Percentiles rank a stretch among this genome's conserved stretches.
These are phyloP conservation scores for Pleurozium schreberi DNA, from an alignment of 225 moss, liverwort and hornwort genomes.

Conservation along the genomic window DNA sequence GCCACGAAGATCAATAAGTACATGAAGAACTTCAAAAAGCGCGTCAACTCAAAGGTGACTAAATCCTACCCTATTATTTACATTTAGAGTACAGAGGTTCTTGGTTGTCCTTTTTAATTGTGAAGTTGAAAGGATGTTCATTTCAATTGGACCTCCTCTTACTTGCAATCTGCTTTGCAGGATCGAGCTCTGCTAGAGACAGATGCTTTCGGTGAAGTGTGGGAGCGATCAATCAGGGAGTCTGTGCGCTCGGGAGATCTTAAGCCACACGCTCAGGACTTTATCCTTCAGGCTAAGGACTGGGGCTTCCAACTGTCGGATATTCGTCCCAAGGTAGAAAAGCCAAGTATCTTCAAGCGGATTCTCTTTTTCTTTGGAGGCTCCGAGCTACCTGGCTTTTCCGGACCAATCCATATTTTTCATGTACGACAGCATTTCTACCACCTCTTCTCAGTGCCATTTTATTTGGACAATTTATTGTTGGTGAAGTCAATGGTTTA, in stretches of 20 bases:
- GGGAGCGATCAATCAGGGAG: conserved; percentile 52
- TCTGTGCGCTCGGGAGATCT: conserved; percentile 56
- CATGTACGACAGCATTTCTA: conserved; percentile 37
- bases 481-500: not conserved
- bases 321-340: conserved; percentile 22
- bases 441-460: not conserved
- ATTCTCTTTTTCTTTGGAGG: conserved; percentile 33
- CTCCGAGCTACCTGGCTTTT: conserved; percentile 34
- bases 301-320: conserved; percentile 70
- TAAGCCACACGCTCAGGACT: conserved; percentile 61
- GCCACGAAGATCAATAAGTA: conserved; percentile 30
- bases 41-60: conserved; percentile 23
- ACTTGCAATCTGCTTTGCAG: conserved; percentile 16
- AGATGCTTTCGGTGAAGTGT: conserved; percentile 15
- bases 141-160: not conserved
- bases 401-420: conserved; percentile 73
- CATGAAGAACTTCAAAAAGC: not conserved
- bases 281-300: conserved; percentile 43
- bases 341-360: conserved; percentile 30
- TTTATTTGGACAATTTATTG: not conserved
- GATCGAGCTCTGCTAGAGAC: conserved; percentile 57
- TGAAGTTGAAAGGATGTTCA: not conserved
- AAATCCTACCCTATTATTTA: not conserved
- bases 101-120: not conserved
- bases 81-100: not conserved